phyloP scores from a whole-genome alignment of 306 rosid species.

The Malus orientalis region DNA sequence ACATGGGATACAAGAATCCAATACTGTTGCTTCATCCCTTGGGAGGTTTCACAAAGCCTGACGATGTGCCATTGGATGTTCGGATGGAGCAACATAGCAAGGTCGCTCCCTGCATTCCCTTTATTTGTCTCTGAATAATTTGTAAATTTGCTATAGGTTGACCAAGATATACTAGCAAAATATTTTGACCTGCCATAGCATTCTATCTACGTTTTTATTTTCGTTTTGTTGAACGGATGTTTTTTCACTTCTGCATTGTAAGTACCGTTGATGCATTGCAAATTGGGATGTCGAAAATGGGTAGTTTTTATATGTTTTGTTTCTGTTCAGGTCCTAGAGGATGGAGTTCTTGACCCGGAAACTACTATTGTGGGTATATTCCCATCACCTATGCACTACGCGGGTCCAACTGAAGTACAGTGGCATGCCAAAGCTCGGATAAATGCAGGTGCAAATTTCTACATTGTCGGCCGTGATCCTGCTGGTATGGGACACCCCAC shows the following conservation, averaged over 20 bases:
- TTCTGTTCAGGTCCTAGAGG: conserved; percentile 76
- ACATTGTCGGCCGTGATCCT: conserved; percentile 98
- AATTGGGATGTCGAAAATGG: background rate
- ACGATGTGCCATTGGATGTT: conserved; percentile 95
- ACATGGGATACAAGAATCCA: conserved; percentile 93
- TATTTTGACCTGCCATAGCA: background rate
- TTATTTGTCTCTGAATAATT: background rate
- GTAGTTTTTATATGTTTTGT: conserved; percentile 4
- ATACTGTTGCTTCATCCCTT: conserved; percentile 89
- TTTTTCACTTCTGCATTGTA: background rate
- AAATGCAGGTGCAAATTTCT: conserved; percentile 95
- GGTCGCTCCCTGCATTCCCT: conserved; percentile 40
- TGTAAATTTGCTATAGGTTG: background rate
- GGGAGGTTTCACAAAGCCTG: conserved; percentile 88
- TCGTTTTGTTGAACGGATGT: background rate
- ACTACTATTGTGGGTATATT: conserved; percentile 91
- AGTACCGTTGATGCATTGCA: background rate
- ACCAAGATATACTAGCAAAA: background rate
- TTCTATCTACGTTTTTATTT: background rate
- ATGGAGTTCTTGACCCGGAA: conserved; percentile 87
- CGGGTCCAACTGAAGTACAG: conserved; percentile 98
- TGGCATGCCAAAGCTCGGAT: conserved; percentile 98
- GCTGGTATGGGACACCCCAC: conserved; percentile 98
- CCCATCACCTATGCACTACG: conserved; percentile 99
- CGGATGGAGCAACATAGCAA: conserved; percentile 99